Percentiles rank a stretch among this genome's conserved stretches.
Conservation (phyloP, 2,329 filamentous ascomycete species). For the Phaeoacremonium minimum region DNA sequence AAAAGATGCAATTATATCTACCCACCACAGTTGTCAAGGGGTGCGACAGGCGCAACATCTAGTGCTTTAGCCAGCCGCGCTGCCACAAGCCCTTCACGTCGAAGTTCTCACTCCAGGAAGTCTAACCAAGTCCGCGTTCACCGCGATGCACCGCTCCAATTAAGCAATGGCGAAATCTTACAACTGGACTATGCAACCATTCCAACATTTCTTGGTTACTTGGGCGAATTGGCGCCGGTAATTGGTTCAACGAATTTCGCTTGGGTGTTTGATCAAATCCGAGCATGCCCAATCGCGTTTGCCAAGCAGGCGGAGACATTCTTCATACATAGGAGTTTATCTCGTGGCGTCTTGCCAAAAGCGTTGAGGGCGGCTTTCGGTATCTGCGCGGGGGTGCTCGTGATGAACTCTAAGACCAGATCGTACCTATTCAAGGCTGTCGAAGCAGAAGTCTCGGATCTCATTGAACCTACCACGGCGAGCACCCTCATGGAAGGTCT, state of each 20-base stretch:
- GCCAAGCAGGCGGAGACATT: constrained; percentile 2
- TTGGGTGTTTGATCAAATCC: constrained; percentile 4
- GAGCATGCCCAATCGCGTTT: constrained; percentile 1
- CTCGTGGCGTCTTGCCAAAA: constrained; percentile 1
- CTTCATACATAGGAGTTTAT: constrained; percentile 6
- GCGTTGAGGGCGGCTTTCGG: constrained; percentile 5
- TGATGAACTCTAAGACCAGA: constrained; percentile 2
- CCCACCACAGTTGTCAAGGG: constrained; percentile 3
- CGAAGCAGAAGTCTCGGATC: constrained; percentile 4
- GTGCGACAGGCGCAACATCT: not conserved
- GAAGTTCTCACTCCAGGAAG: not conserved
- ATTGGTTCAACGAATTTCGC: constrained; percentile 1
- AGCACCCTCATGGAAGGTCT: constrained; percentile 4
- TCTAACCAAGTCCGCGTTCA: not conserved
- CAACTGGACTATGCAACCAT: not conserved
- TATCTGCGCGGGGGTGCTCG: constrained; percentile 3
- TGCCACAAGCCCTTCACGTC: no score
- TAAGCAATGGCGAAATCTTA: not conserved
- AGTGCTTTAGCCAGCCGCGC: not conserved
- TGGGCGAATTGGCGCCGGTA: constrained; percentile 2
- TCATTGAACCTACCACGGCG: not conserved
- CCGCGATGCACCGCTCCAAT: not conserved
- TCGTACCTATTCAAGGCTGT: constrained; percentile 3
- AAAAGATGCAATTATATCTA: constrained; percentile 4
- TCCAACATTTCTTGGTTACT: constrained; percentile 1